Evolutionary conservation across 2,329 filamentous ascomycete genomes (phyloP).

Genomic region (Aspergillus fijiensis): DNA sequence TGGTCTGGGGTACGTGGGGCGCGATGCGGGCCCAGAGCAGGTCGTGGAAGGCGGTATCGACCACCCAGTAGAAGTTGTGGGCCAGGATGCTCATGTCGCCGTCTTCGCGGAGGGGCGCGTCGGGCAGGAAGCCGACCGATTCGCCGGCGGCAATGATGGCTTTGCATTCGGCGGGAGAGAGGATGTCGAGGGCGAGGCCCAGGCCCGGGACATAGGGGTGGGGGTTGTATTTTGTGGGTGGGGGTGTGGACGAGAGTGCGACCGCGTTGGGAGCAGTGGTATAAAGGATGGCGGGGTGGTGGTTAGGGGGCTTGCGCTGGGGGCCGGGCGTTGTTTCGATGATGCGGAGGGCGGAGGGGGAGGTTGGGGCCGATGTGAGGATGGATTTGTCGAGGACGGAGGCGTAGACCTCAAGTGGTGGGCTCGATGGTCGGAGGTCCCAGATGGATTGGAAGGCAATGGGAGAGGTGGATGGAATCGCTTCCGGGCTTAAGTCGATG

Average conservation of each 20-base stretch:
- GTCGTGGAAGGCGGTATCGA: constrained; percentile 63
- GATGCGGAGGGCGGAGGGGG: constrained; percentile 48
- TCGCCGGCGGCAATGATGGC: constrained; percentile 68
- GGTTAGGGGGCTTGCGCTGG: constrained; percentile 66
- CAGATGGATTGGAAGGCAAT: constrained; percentile 62
- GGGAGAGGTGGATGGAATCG: constrained; percentile 42
- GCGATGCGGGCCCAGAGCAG: constrained; percentile 62
- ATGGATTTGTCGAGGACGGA: constrained; percentile 61
- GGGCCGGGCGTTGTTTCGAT: constrained; percentile 62
- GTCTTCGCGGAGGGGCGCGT: constrained; percentile 66
- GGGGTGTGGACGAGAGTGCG: constrained; percentile 46
- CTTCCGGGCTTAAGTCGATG: constrained; percentile 47
- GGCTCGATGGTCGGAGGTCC: constrained; percentile 54
- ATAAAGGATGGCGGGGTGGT: constrained; percentile 65
- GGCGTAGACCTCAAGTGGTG: constrained; percentile 52
- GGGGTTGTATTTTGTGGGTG: constrained; percentile 54
- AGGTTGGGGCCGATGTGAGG: constrained; percentile 36
- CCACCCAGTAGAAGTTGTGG: constrained; percentile 73
- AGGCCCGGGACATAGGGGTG: constrained; percentile 65
- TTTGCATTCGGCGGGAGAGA: constrained; percentile 62
- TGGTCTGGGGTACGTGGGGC: constrained; percentile 55
- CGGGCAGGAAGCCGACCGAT: constrained; percentile 64
- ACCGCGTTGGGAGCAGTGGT: constrained; percentile 60
- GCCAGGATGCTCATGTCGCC: constrained; percentile 65
- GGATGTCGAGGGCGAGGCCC: constrained; percentile 59